Base-by-base conservation (phyloP, 176 grass and related monocot genomes). In the Tillandsia leiboldiana region DNA sequence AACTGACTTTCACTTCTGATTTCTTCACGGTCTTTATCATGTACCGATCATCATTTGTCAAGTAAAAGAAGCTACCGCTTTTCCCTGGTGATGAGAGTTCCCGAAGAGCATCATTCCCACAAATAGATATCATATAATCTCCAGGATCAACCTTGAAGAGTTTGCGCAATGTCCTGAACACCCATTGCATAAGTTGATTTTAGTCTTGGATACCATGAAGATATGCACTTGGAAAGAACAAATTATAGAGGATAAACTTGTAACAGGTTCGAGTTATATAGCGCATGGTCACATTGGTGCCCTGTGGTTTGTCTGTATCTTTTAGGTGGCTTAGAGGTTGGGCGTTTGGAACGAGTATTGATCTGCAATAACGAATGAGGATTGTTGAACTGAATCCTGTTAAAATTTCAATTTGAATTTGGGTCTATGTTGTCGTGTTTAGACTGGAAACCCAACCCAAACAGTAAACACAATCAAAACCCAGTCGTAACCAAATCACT, bases 21-120 rank as follows among this genome's bases (percentile, higher is more conserved):
- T 89, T 94, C 49, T 74, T 94, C 81, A 94, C 90, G 0, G 90
- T 94, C 64, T 94, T 94, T 75, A 94, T 89, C 81, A 94, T 94
- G 86, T 88, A 94, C 5, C 83, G 66, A 15, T 94, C 90, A 47
- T 89, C 90, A 69, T 94, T 80, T 17, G 90, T 94, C 11, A 89
- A 83, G 74, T 94, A 94, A 68, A 94, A 94, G 82, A 94, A 94
- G 52, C 90, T 94, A 24, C 90, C 90, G 13, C 90, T 94, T 58
- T 94, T 94, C 12, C 90, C 90, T 63, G 90, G 90, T 9, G 90
- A 94, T 56, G 90, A 94, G 18, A 94, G 70, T 68, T 94, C 90
- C 58, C 90, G 82, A 50, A 94, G 59, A 51, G 83, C 86, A 76
- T 87, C 90, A 74, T 94, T 86, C 68, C 90, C 86, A 8, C 90